phyloP scores from a whole-genome alignment of 2,329 filamentous ascomycete genomes.

The Colletotrichum graminicola region DNA sequence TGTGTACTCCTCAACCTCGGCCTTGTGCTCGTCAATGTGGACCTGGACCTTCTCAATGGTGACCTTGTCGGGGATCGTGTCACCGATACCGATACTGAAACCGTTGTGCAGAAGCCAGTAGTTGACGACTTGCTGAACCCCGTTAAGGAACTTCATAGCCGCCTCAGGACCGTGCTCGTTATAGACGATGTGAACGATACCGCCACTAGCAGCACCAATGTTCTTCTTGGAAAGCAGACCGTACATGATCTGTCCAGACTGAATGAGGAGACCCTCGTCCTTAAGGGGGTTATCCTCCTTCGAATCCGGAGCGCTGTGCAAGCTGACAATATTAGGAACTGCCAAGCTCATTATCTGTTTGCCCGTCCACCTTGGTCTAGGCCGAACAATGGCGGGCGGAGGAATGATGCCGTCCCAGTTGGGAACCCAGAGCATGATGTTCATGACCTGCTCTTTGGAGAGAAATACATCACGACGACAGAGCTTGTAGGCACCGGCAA shows the following conservation, averaged over 20 bases:
- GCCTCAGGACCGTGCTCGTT: slow-evolving; percentile 91
- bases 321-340: slow-evolving; percentile 87
- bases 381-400: slow-evolving; percentile 92
- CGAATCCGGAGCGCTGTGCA: slow-evolving; percentile 74
- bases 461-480: slow-evolving; percentile 93
- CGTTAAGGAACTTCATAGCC: slow-evolving; percentile 96
- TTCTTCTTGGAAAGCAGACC: slow-evolving; percentile 94
- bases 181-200: slow-evolving; percentile 95
- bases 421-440: slow-evolving; percentile 96
- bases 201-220: slow-evolving; percentile 88
- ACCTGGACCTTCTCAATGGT: slow-evolving; percentile 89
- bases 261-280: slow-evolving; percentile 85
- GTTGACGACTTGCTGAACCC: slow-evolving; percentile 92
- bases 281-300: slow-evolving; percentile 72
- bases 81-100: slow-evolving; percentile 98
- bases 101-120: slow-evolving; percentile 98
- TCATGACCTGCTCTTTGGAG: slow-evolving; percentile 92
- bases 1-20: slow-evolving; percentile 81
- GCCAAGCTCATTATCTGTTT: slow-evolving; percentile 98
- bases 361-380: slow-evolving; percentile 93
- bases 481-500: slow-evolving; percentile 97
- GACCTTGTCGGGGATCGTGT: slow-evolving; percentile 89
- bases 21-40: slow-evolving; percentile 85
- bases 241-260: slow-evolving; percentile 89
- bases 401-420: slow-evolving; percentile 97